A percentile compares a stretch with the other conserved stretches of the same genome.
Evolutionary conservation across 805 yeast genomes (phyloP).

Genomic region (Saturnispora mendoncae): DNA sequence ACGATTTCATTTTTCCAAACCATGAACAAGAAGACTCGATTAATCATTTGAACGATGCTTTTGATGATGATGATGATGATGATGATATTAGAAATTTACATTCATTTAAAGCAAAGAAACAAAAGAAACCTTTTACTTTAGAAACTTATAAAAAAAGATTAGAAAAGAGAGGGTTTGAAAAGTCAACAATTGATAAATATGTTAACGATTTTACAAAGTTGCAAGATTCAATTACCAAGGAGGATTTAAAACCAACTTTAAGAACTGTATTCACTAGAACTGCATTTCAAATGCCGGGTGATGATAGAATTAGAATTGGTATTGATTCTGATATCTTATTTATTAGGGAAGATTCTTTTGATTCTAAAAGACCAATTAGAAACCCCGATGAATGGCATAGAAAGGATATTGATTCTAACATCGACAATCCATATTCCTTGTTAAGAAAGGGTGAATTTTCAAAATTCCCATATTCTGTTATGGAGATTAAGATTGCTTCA

Average conservation of each 20-base stretch:
- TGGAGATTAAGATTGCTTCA: constrained; percentile 64
- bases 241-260: constrained; percentile 73
- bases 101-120: constrained; percentile 7
- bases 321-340: constrained; percentile 84
- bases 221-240: constrained; percentile 52
- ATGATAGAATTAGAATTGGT: constrained; percentile 81
- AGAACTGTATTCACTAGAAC: constrained; percentile 85
- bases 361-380: constrained; percentile 77
- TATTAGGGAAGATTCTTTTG: constrained; percentile 86
- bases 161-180: constrained; percentile 50
- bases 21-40: constrained; percentile 7
- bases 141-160: constrained; percentile 52
- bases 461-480: constrained; percentile 76
- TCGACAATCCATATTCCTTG: constrained; percentile 58
- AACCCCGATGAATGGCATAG: constrained; percentile 89
- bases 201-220: constrained; percentile 49
- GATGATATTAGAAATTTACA: no score
- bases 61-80: constrained; percentile 26
- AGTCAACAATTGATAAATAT: constrained; percentile 42
- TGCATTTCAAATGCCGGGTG: constrained; percentile 98
- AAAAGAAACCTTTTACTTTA: constrained; percentile 26
- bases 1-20: constrained; percentile 45
- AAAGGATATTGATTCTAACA: constrained; percentile 73
- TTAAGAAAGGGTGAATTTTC: constrained; percentile 80
- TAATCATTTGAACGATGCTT: constrained; percentile 31